Percentiles rank a stretch among this genome's conserved stretches.
Conservation (phyloP, 2,329 filamentous ascomycete species). For the Davidsoniella eucalypti region DNA sequence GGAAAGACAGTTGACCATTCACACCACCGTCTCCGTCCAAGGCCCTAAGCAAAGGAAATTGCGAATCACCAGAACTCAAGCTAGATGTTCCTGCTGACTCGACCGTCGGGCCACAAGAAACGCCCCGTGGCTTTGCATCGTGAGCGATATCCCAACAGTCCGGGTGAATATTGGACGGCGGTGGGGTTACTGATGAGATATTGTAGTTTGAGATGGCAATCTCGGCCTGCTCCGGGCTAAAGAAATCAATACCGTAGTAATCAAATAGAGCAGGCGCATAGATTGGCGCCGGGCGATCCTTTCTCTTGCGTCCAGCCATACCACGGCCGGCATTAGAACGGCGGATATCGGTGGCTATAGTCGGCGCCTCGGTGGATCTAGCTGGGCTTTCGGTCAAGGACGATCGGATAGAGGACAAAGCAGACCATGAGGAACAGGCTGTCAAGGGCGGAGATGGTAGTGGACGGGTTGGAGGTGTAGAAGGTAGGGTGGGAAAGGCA, state of each 20-base stretch:
- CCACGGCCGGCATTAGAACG: not conserved
- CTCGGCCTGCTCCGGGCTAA: slow-evolving; percentile 8
- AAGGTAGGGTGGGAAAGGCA: not conserved
- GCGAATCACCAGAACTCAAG: too few relatives aligned
- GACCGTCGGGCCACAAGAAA: not conserved
- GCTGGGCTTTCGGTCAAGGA: not conserved
- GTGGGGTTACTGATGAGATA: not conserved
- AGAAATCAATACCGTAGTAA: slow-evolving; percentile 6
- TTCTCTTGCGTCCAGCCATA: not conserved
- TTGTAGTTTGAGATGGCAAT: slow-evolving; percentile 5
- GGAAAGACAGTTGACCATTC: too few relatives aligned
- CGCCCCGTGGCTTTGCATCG: not conserved
- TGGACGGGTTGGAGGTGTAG: not conserved
- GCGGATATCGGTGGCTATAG: not conserved
- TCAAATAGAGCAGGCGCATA: slow-evolving; percentile 7
- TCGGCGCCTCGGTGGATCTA: not conserved
- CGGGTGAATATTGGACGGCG: not conserved
- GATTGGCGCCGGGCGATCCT: slow-evolving; percentile 1
- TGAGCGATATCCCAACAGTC: too few relatives aligned
- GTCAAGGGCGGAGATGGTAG: not conserved
- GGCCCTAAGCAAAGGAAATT: too few relatives aligned
- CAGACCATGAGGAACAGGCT: not conserved
- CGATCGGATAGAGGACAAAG: too few relatives aligned
- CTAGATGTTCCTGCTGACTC: too few relatives aligned
- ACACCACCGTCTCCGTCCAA: too few relatives aligned